Conservation (phyloP, 1,284 basidiomycete species). For the Fistulinella cinereoalba region DNA sequence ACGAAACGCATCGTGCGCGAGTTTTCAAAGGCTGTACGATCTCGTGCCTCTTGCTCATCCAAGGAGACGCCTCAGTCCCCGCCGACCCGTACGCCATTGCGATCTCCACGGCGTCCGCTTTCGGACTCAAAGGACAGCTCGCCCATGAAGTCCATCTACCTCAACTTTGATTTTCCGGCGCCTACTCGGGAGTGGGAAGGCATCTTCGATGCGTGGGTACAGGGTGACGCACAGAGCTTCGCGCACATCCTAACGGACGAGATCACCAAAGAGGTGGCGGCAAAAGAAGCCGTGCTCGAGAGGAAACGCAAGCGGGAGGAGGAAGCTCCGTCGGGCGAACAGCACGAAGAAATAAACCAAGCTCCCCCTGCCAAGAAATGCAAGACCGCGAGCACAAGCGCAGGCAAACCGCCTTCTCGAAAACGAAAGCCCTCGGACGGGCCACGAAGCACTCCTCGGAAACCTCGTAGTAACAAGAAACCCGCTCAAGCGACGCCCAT, state of each 20-base stretch:
- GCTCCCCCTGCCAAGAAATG: constrained; percentile 23
- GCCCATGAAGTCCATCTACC: constrained; percentile 70
- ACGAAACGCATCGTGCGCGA: constrained; percentile 92
- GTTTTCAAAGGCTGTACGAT: constrained; percentile 78
- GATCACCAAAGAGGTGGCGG: constrained; percentile 48
- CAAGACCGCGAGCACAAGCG: constrained; percentile 19
- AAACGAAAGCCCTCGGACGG: constrained; percentile 28
- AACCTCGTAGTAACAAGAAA: constrained; percentile 26
- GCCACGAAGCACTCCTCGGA: constrained; percentile 27
- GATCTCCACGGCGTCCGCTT: constrained; percentile 40
- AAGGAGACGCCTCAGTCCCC: constrained; percentile 26
- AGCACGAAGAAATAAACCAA: constrained; percentile 13
- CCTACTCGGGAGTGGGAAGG: constrained; percentile 87
- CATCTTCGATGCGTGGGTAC: constrained; percentile 89
- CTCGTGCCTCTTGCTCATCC: constrained; percentile 37
- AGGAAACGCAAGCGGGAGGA: constrained; percentile 52
- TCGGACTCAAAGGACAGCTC: constrained; percentile 42
- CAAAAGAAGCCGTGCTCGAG: constrained; percentile 51
- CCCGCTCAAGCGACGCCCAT: constrained; percentile 13
- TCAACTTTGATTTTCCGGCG: constrained; percentile 89
- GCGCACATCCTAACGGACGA: constrained; percentile 57
- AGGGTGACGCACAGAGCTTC: constrained; percentile 85
- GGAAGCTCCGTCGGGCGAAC: constrained; percentile 19
- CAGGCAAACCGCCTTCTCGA: constrained; percentile 18
- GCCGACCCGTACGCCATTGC: constrained; percentile 32